These are phyloP conservation scores for Phaeosphaeriaceae sp. DNA, from an alignment of 2,329 filamentous ascomycete species.

Conservation along the genomic window DNA sequence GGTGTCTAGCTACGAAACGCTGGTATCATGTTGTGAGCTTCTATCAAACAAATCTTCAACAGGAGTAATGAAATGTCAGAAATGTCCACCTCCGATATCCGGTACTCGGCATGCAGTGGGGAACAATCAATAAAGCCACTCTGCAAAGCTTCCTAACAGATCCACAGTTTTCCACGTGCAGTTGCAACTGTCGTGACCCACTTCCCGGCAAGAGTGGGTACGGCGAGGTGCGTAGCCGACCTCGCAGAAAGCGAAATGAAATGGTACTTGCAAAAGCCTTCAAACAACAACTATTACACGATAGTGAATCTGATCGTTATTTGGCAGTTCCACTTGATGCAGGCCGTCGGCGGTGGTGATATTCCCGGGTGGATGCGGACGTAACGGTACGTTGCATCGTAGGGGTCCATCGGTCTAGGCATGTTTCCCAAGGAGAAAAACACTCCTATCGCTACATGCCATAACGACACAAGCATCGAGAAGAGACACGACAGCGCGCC, in stretches of 20 bases:
- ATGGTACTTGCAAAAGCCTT: background rate
- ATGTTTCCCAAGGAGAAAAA: background rate
- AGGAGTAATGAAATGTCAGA: background rate
- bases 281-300: background rate
- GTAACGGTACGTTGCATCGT: constrained; percentile 37
- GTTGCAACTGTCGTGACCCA: background rate
- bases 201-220: background rate
- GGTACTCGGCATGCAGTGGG: background rate
- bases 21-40: background rate
- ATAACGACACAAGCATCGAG: too few relatives aligned
- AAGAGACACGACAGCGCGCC: constrained; percentile 12
- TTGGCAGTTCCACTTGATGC: background rate
- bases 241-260: background rate
- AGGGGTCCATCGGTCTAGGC: constrained; percentile 32
- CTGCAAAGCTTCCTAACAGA: background rate
- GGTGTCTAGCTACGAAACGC: background rate
- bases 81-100: background rate
- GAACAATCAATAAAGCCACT: background rate
- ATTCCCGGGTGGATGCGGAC: constrained; percentile 4
- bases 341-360: background rate
- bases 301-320: background rate
- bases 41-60: background rate
- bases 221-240: background rate
- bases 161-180: background rate
- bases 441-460: constrained; percentile 7